Conservation (phyloP, 1,284 basidiomycete genomes). For the Boletus semigastroideus region DNA sequence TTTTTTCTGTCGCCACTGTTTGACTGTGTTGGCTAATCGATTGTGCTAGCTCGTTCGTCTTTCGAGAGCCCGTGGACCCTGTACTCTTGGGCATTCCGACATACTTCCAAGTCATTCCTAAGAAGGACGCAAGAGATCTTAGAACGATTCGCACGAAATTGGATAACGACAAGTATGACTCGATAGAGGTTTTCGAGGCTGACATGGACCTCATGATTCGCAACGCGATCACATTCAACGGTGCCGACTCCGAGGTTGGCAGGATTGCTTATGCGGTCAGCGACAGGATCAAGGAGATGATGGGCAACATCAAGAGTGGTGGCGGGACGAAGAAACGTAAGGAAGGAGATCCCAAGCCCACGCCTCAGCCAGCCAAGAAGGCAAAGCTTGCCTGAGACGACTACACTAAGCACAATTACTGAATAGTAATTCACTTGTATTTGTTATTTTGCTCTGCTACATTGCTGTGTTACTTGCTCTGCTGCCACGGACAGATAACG, state of each 20-base stretch:
- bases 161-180: conserved; percentile 81
- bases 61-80: conserved; percentile 86
- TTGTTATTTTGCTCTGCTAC: conserved; percentile 27
- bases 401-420: conserved; percentile 24
- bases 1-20: not conserved
- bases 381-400: conserved; percentile 46
- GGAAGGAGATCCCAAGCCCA: conserved; percentile 54
- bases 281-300: conserved; percentile 52
- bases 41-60: conserved; percentile 63
- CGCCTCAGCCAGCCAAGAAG: conserved; percentile 70
- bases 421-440: conserved; percentile 36
- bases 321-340: conserved; percentile 59
- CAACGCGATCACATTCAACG: conserved; percentile 88
- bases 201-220: conserved; percentile 84
- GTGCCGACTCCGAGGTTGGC: conserved; percentile 74
- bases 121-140: conserved; percentile 87
- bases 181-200: conserved; percentile 72
- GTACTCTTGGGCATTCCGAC: conserved; percentile 75
- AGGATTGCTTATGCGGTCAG: conserved; percentile 50
- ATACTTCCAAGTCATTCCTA: conserved; percentile 80
- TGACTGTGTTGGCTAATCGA: conserved; percentile 2
- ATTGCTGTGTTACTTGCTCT: conserved; percentile 32
- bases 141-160: conserved; percentile 81
- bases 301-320: conserved; percentile 48
- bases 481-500: no score